phyloP scores from a whole-genome alignment of 108 stramenopile genomes.

The Craspedostauros australis region DNA sequence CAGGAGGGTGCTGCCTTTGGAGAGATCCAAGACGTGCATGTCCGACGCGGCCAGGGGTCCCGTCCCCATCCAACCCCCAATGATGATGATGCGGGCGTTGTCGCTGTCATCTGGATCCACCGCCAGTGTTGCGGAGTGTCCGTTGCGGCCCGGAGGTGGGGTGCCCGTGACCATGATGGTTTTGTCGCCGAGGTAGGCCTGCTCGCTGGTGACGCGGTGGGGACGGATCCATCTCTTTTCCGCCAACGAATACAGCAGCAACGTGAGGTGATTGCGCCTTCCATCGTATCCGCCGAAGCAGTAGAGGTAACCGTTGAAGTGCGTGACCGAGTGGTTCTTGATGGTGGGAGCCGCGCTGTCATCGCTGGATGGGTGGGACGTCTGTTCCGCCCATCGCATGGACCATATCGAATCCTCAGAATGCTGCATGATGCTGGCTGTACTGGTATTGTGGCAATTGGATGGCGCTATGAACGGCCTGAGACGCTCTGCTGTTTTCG shows the following conservation, averaged over 20 bases:
- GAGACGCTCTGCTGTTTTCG: too few relatives aligned
- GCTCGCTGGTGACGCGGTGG: slow-evolving; percentile 8
- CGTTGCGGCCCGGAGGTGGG: slow-evolving; percentile 87
- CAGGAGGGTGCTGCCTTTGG: slow-evolving; percentile 31
- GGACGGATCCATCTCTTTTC: slow-evolving; percentile 68
- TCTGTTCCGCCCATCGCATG: slow-evolving; percentile 37
- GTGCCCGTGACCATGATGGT: slow-evolving; percentile 35
- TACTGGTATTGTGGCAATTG: too few relatives aligned
- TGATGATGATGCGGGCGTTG: slow-evolving; percentile 74
- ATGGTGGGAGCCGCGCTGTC: slow-evolving; percentile 48
- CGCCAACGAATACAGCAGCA: slow-evolving; percentile 64
- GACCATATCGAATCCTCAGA: too few relatives aligned
- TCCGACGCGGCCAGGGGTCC: slow-evolving; percentile 85
- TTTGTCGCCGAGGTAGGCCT: not conserved
- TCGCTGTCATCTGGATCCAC: slow-evolving; percentile 40
- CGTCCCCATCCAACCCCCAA: slow-evolving; percentile 91
- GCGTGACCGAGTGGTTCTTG: slow-evolving; percentile 80
- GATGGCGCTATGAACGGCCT: too few relatives aligned
- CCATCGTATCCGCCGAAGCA: slow-evolving; percentile 96
- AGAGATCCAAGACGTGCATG: slow-evolving; percentile 77
- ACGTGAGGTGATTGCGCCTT: slow-evolving; percentile 72
- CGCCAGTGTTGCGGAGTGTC: slow-evolving; percentile 89
- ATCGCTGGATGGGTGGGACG: slow-evolving; percentile 1
- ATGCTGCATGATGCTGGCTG: too few relatives aligned
- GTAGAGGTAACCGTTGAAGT: slow-evolving; percentile 67